phyloP scores from a whole-genome alignment of 1,284 basidiomycete species.

The Mixia osmundae region DNA sequence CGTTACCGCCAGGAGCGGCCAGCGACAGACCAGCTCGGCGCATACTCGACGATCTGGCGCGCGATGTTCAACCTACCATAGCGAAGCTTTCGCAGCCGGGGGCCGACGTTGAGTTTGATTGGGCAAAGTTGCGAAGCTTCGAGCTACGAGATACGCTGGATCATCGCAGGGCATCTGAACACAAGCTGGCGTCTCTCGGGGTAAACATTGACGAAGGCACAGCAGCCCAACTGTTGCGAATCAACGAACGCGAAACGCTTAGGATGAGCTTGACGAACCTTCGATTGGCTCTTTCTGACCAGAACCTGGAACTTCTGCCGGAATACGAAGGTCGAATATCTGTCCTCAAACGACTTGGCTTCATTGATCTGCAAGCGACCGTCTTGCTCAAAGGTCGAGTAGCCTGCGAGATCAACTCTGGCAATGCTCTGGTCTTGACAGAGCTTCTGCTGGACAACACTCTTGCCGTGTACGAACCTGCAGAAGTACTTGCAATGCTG shows the following conservation, averaged over 20 bases:
- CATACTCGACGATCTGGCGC: too few relatives aligned
- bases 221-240: neutral
- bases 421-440: constrained; percentile 80
- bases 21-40: constrained; percentile 6
- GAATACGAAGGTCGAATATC: constrained; percentile 87
- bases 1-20: too few relatives aligned
- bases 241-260: constrained; percentile 1
- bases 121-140: too few relatives aligned
- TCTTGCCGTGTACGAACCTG: constrained; percentile 66
- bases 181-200: too few relatives aligned
- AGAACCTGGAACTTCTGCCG: constrained; percentile 87
- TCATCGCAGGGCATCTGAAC: too few relatives aligned
- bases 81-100: too few relatives aligned
- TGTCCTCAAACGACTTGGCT: constrained; percentile 73
- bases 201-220: too few relatives aligned
- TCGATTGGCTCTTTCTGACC: constrained; percentile 66
- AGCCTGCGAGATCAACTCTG: constrained; percentile 98
- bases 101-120: too few relatives aligned
- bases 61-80: too few relatives aligned
- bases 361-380: constrained; percentile 80
- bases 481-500: constrained; percentile 89
- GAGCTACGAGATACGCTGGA: too few relatives aligned
- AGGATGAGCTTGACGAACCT: constrained; percentile 23
- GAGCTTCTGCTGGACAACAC: constrained; percentile 94
- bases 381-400: constrained; percentile 91